Percentiles rank a stretch among this genome's conserved stretches.
Conservation (phyloP, 2,329 filamentous ascomycete genomes). For the Oidium heveae region DNA sequence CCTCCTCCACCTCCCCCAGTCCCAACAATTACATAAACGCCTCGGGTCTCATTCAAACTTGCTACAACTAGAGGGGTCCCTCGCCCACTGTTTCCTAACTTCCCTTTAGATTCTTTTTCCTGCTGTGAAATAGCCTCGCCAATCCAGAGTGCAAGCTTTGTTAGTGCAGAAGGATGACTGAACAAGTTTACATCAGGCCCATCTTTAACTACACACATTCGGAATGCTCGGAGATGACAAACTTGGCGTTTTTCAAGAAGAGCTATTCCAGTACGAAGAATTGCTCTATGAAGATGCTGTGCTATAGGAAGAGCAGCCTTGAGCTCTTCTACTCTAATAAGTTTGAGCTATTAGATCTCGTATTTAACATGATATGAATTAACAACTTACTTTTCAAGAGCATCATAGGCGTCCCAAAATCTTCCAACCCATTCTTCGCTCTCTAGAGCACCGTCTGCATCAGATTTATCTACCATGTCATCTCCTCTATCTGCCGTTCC, state of each 20-base stretch:
- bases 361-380: not conserved
- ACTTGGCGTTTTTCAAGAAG: slow-evolving; percentile 88
- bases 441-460: slow-evolving; percentile 21
- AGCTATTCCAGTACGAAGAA: slow-evolving; percentile 75
- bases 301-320: slow-evolving; percentile 57
- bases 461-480: slow-evolving; percentile 20
- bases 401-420: slow-evolving; percentile 51
- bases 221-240: slow-evolving; percentile 72
- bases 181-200: slow-evolving; percentile 81
- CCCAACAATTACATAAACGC: slow-evolving; percentile 80
- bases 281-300: slow-evolving; percentile 73
- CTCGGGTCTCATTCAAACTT: slow-evolving; percentile 62
- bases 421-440: slow-evolving; percentile 38
- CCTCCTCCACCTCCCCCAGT: slow-evolving; percentile 58
- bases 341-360: slow-evolving; percentile 12
- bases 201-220: slow-evolving; percentile 88
- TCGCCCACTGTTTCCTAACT: slow-evolving; percentile 38
- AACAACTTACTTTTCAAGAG: slow-evolving; percentile 34
- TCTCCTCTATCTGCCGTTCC: slow-evolving; percentile 12
- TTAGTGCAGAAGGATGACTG: slow-evolving; percentile 74
- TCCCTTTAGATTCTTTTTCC: slow-evolving; percentile 51
- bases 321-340: slow-evolving; percentile 43
- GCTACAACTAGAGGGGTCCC: slow-evolving; percentile 77
- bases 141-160: slow-evolving; percentile 84
- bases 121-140: slow-evolving; percentile 78